phyloP scores from a whole-genome alignment of 1,139 yeast genomes.

The Protomyces arabidopsidicola region DNA sequence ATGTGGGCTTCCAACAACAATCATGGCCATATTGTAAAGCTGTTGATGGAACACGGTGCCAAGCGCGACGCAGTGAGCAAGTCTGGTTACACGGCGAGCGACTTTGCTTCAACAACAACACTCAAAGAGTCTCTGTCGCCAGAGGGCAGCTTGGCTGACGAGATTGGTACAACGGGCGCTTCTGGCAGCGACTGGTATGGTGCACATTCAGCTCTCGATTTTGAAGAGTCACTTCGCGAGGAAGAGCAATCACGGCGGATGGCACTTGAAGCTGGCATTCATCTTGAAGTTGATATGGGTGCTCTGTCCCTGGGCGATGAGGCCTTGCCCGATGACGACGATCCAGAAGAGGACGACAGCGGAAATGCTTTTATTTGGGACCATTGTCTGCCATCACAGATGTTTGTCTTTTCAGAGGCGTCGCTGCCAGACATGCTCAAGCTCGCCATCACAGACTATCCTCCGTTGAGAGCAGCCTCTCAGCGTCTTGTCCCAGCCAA shows the following conservation, averaged over 20 bases:
- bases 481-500: constrained; percentile 47
- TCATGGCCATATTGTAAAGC: constrained; percentile 40
- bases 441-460: constrained; percentile 40
- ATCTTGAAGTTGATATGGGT: constrained; percentile 39
- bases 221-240: constrained; percentile 36
- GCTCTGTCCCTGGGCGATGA: constrained; percentile 34
- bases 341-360: constrained; percentile 29
- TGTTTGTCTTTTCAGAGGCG: constrained; percentile 42
- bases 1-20: constrained; percentile 49
- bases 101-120: constrained; percentile 39
- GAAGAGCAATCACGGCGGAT: constrained; percentile 35
- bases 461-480: constrained; percentile 41
- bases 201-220: constrained; percentile 33
- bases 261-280: constrained; percentile 38
- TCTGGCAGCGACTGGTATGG: constrained; percentile 38
- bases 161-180: constrained; percentile 24
- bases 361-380: constrained; percentile 41
- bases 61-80: constrained; percentile 37
- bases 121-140: constrained; percentile 29
- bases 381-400: constrained; percentile 41
- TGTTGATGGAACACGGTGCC: constrained; percentile 42
- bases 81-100: constrained; percentile 42
- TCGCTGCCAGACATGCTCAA: constrained; percentile 43
- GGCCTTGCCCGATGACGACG: constrained; percentile 32
- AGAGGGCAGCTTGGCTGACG: constrained; percentile 9